Conservation (phyloP, 2,329 filamentous ascomycete species). For the Diplodia seriata region DNA sequence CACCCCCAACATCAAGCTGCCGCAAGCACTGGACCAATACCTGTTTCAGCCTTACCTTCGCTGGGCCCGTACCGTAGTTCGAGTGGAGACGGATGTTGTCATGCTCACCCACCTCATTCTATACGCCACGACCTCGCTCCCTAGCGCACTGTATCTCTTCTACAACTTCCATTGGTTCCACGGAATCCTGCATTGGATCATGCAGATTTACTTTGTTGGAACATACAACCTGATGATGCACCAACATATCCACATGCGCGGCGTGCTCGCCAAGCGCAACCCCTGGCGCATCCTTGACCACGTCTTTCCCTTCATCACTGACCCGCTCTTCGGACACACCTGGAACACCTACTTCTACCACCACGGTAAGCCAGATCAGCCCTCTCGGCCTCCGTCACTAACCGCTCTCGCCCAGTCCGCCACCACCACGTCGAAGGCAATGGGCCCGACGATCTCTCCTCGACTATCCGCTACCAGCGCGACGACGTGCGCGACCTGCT, state of each 20-base stretch:
- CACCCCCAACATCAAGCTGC: constrained; percentile 52
- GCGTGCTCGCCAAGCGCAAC: constrained; percentile 66
- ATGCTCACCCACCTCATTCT: constrained; percentile 79
- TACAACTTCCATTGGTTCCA: constrained; percentile 71
- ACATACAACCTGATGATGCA: constrained; percentile 83
- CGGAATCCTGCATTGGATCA: constrained; percentile 68
- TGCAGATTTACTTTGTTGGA: constrained; percentile 73
- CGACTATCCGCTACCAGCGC: constrained; percentile 77
- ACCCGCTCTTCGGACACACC: constrained; percentile 81
- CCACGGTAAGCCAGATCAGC: constrained; percentile 72
- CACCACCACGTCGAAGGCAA: constrained; percentile 80
- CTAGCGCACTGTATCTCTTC: constrained; percentile 71
- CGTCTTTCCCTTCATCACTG: constrained; percentile 74
- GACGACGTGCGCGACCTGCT: constrained; percentile 71
- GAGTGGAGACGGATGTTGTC: constrained; percentile 74
- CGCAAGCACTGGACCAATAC: constrained; percentile 53
- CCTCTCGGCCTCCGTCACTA: neutral
- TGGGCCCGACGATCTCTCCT: constrained; percentile 76
- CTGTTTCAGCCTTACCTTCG: constrained; percentile 67
- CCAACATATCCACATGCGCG: constrained; percentile 81
- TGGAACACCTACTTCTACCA: constrained; percentile 89
- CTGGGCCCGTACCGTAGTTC: constrained; percentile 64
- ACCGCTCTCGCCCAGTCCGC: neutral
- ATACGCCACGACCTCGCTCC: constrained; percentile 73
- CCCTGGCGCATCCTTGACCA: constrained; percentile 61